Percentiles rank a stretch among this genome's conserved stretches.
These are phyloP conservation scores for Acacia crassicarpa DNA, from an alignment of 306 rosid genomes.

Conservation along the genomic window DNA sequence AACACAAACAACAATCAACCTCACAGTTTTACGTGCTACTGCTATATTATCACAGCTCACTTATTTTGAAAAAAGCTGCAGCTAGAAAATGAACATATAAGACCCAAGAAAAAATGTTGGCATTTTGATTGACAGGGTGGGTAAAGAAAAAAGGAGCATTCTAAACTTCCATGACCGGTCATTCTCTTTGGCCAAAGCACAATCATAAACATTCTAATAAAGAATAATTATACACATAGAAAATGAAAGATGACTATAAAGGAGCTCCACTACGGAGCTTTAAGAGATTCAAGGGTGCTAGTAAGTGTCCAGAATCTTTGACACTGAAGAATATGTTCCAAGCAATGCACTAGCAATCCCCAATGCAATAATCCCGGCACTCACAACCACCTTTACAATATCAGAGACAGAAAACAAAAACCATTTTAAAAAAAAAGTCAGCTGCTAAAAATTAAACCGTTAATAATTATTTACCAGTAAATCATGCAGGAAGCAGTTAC, in stretches of 20 bases:
- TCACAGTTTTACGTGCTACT: neutral
- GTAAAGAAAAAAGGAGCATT: neutral
- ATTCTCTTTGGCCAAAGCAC: neutral
- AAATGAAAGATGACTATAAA: neutral
- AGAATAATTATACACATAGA: neutral
- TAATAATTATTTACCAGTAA: neutral
- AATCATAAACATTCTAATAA: neutral
- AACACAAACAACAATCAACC: neutral
- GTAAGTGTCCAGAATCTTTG: conserved; percentile 36
- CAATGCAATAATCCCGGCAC: conserved; percentile 38
- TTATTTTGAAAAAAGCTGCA: too few species aligned
- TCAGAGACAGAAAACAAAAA: neutral
- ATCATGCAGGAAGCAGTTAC: conserved; percentile 20
- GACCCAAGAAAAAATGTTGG: too few species aligned
- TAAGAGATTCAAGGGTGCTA: neutral
- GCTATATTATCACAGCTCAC: neutral
- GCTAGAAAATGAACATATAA: too few species aligned
- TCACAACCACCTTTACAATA: conserved; percentile 42
- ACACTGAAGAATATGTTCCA: conserved; percentile 69
- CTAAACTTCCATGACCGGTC: neutral
- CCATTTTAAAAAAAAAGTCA: neutral
- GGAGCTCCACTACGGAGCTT: neutral
- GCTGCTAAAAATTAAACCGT: neutral
- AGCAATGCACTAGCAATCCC: conserved; percentile 51
- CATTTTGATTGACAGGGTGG: neutral